A percentile compares a stretch with the other conserved stretches of the same genome.
phyloP scores from a whole-genome alignment of 495 filamentous ascomycete species.

The Hyaloscypha bicolor region DNA sequence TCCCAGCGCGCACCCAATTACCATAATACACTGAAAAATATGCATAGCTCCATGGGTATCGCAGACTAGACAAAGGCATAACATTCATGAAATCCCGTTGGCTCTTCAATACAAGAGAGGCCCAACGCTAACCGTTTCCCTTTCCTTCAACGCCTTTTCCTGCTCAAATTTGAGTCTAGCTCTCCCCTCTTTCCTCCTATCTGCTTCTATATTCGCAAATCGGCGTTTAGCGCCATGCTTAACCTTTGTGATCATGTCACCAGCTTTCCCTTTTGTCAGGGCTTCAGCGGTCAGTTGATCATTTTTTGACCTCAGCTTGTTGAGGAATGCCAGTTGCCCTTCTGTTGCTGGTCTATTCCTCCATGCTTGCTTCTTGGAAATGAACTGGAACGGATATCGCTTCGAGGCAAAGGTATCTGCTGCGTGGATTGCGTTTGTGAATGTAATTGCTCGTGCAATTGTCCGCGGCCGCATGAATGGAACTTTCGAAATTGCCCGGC shows the following conservation, averaged over 20 bases:
- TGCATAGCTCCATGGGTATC: conserved; percentile 13
- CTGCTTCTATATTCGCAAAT: conserved; percentile 56
- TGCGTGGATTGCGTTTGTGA: conserved; percentile 75
- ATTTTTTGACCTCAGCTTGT: conserved; percentile 58
- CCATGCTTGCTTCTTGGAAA: conserved; percentile 65
- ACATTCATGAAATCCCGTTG: conserved; percentile 9
- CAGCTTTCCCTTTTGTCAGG: conserved; percentile 79
- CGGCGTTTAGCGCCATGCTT: conserved; percentile 78
- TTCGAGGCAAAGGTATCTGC: conserved; percentile 77
- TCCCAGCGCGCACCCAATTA: background rate
- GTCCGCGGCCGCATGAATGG: conserved; percentile 67
- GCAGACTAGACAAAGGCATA: conserved; percentile 7
- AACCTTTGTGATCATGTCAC: conserved; percentile 91
- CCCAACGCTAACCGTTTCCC: conserved; percentile 68
- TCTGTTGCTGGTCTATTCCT: conserved; percentile 64
- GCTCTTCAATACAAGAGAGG: conserved; percentile 44
- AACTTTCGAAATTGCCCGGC: conserved; percentile 40
- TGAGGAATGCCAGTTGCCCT: conserved; percentile 72
- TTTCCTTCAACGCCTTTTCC: conserved; percentile 42
- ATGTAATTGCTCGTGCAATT: conserved; percentile 58
- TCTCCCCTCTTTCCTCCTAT: conserved; percentile 48
- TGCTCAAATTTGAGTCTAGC: conserved; percentile 43
- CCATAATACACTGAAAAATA: background rate
- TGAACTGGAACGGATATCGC: conserved; percentile 60
- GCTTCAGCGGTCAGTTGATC: conserved; percentile 55